These are phyloP conservation scores for Cryphonectria japonica DNA, from an alignment of 2,329 filamentous ascomycete genomes.

Conservation along the genomic window DNA sequence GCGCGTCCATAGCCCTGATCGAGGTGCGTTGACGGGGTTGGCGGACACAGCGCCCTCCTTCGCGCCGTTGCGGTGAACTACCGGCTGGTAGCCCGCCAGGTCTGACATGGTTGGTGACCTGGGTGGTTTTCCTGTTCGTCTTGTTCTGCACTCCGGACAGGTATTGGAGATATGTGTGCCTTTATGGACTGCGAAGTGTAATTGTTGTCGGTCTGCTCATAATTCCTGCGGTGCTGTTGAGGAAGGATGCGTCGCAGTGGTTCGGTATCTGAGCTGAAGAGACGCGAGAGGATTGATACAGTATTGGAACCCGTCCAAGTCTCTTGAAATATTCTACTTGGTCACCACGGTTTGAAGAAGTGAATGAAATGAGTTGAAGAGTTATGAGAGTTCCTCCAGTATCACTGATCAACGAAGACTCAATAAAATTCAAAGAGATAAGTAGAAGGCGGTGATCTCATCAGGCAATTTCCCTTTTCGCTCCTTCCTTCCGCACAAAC, in stretches of 20 bases:
- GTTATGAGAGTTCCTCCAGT: neutral
- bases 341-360: too few relatives aligned
- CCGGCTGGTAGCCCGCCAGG: neutral
- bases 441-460: neutral
- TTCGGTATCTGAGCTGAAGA: neutral
- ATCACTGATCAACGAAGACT: neutral
- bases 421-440: neutral
- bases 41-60: constrained; percentile 29
- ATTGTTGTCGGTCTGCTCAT: neutral
- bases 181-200: neutral
- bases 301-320: neutral
- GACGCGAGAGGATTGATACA: neutral
- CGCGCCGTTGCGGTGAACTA: neutral
- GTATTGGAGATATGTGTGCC: neutral
- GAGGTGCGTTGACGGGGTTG: neutral
- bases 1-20: constrained; percentile 25
- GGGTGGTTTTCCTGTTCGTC: neutral
- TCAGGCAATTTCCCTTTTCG: neutral
- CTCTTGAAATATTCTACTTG: neutral
- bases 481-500: neutral
- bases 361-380: neutral
- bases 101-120: constrained; percentile 17
- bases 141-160: neutral
- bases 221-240: neutral
- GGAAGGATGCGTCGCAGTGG: neutral